Percentiles rank a stretch among this genome's conserved stretches.
phyloP scores from a whole-genome alignment of 495 filamentous ascomycete species.

The Hypomontagnella monticulosa region DNA sequence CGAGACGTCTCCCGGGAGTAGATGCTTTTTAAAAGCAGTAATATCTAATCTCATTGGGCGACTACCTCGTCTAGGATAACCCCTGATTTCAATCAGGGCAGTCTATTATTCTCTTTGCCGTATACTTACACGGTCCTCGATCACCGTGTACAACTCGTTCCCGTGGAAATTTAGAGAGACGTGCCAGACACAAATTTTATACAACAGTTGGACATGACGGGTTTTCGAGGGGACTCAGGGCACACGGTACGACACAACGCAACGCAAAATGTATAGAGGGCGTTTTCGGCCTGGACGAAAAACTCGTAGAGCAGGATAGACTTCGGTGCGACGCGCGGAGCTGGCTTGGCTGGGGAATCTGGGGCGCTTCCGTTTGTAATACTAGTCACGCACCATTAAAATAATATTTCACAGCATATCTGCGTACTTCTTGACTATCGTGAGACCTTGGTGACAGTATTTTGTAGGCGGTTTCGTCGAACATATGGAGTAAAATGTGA shows the following conservation, averaged over 20 bases:
- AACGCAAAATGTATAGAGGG: slow-evolving; percentile 25
- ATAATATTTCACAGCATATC: neutral
- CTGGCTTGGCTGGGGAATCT: slow-evolving; percentile 1
- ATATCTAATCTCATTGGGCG: slow-evolving; percentile 12
- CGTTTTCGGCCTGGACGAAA: slow-evolving; percentile 9
- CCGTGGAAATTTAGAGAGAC: slow-evolving; percentile 12
- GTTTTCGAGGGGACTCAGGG: slow-evolving; percentile 9
- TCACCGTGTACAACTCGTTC: slow-evolving; percentile 25
- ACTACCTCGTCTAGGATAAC: neutral
- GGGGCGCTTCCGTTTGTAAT: slow-evolving; percentile 24
- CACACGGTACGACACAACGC: slow-evolving; percentile 4
- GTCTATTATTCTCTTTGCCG: neutral
- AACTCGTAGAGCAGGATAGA: slow-evolving; percentile 23
- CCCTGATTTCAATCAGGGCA: neutral
- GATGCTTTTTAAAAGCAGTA: slow-evolving; percentile 32
- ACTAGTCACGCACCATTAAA: slow-evolving; percentile 7
- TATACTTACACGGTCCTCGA: neutral
- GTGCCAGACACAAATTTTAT: slow-evolving; percentile 11
- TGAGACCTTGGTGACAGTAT: neutral
- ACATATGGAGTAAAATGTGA: too few relatives aligned
- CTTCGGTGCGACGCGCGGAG: slow-evolving; percentile 18
- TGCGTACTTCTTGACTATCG: neutral
- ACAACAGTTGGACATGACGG: slow-evolving; percentile 12
- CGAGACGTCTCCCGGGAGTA: slow-evolving; percentile 96
- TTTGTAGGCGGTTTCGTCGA: too few relatives aligned